Evolutionary conservation across 345 rosid species (phyloP), one percentile per base, ranked within the genome.

Genomic region (Diplotaxis tenuifolia): DNA sequence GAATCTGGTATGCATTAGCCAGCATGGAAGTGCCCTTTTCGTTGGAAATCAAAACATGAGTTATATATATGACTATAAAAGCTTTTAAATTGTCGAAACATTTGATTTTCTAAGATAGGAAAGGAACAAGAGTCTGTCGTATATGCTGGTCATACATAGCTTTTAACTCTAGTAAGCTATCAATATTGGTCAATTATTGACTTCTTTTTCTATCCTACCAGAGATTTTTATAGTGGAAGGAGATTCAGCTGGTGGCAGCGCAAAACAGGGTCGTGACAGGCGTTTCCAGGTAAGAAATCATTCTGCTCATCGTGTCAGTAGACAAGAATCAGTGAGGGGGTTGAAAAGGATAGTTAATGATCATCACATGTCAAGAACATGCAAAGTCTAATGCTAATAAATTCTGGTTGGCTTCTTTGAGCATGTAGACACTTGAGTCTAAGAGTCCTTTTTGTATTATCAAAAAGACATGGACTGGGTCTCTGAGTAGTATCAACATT

Each of bases 211-310:
- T 56, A 15, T 70, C 38, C 16, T 62, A 53, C 42, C 80, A 95
- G 98, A 95, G 81, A 95, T 92, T 73, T 92, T 95, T 79, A 95
- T 95, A 66, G 99, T 95, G 50, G 99, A 95, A 83, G 99, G 99
- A 57, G 98, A 95, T 83, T 95, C 98, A 10, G 99, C 97, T 49
- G 99, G 99, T 50, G 98, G 98, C 72, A 95, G 99, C 76, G 99
- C 99, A 47, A 95, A 95, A 84, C 99, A 92, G 75, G 99, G 99
- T 31, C 98, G 98, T 65, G 98, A 95, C 83, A 86, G 99, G 76
- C 90, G 96, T 50, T 92, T 92, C 81, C 99, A 95, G 90, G 99
- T 92, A 34, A 38, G 2, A 49, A 12, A 27, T 11, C 29, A 28
- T 42, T 38, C 6, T 29, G 58, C 60, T 42, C 59, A 62, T 32